Conservation (phyloP, 345 rosid genomes). For the Viola odorata region DNA sequence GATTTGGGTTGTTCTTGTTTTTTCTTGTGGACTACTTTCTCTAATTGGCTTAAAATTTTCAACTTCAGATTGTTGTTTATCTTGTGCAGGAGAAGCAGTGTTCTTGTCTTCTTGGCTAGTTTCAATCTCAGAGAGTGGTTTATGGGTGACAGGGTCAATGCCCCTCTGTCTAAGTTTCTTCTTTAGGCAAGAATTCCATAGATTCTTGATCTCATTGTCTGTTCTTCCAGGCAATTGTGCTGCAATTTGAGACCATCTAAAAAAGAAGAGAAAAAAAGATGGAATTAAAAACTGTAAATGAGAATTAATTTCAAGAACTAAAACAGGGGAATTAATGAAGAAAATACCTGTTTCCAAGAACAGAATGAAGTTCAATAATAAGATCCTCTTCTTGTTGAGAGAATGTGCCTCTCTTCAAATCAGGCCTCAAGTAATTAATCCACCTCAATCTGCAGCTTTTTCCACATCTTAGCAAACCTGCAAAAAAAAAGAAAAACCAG, state of each 20-base stretch:
- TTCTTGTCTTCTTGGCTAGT: slow-evolving; percentile 38
- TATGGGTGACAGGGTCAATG: slow-evolving; percentile 33
- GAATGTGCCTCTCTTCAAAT: slow-evolving; percentile 94
- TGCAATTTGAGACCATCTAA: slow-evolving; percentile 36
- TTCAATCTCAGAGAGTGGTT: slow-evolving; percentile 42
- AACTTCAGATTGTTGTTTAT: background rate
- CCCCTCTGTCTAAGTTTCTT: slow-evolving; percentile 32
- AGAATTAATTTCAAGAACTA: background rate
- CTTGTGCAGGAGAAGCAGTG: background rate
- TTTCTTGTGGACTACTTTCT: slow-evolving; percentile 34
- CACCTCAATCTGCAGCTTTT: slow-evolving; percentile 94
- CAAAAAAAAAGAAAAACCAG: slow-evolving; percentile 1
- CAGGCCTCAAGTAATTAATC: slow-evolving; percentile 96
- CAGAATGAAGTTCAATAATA: slow-evolving; percentile 87
- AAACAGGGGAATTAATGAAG: background rate
- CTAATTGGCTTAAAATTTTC: slow-evolving; percentile 22
- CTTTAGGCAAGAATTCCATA: slow-evolving; percentile 33
- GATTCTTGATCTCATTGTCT: slow-evolving; percentile 32
- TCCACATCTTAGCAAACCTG: slow-evolving; percentile 97
- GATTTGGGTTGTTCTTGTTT: slow-evolving; percentile 13
- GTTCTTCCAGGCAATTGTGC: slow-evolving; percentile 35
- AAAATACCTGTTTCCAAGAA: slow-evolving; percentile 75
- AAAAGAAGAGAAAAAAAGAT: background rate
- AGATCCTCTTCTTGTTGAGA: slow-evolving; percentile 85
- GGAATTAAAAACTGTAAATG: background rate